phyloP scores from a whole-genome alignment of 768 basidiomycete species.

The Botryobasidium botryosum region DNA sequence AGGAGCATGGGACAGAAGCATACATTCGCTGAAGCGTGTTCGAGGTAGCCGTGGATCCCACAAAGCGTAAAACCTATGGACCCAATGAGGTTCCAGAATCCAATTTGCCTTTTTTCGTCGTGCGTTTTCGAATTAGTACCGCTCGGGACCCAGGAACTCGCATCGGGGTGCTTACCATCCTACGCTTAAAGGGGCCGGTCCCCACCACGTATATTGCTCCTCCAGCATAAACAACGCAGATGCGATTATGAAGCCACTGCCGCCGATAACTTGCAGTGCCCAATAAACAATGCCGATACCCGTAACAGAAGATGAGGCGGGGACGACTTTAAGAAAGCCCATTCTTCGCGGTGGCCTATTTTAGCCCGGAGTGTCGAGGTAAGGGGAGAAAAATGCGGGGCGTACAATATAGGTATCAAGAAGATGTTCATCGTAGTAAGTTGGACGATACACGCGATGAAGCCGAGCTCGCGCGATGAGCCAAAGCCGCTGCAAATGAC shows the following conservation, averaged over 20 bases:
- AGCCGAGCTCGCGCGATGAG: slow-evolving; percentile 30
- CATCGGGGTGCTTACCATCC: slow-evolving; percentile 42
- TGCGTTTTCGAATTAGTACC: neutral
- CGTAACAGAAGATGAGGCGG: slow-evolving; percentile 18
- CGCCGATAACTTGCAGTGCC: slow-evolving; percentile 47
- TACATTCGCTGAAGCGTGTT: too few relatives aligned
- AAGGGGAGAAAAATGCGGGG: slow-evolving; percentile 21
- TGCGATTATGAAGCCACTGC: slow-evolving; percentile 38
- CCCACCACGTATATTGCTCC: slow-evolving; percentile 38
- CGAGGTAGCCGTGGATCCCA: slow-evolving; percentile 40
- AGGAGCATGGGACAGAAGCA: too few relatives aligned
- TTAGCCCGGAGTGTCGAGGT: too few relatives aligned
- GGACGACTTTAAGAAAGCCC: slow-evolving; percentile 27
- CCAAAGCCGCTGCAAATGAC: slow-evolving; percentile 21
- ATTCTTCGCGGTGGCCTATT: slow-evolving; percentile 20
- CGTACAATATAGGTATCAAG: slow-evolving; percentile 32
- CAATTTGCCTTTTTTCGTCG: slow-evolving; percentile 12
- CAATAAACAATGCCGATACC: slow-evolving; percentile 36
- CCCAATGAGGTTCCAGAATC: slow-evolving; percentile 43
- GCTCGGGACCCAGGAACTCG: neutral
- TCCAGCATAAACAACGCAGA: slow-evolving; percentile 34
- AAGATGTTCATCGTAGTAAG: slow-evolving; percentile 40
- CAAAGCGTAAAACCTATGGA: slow-evolving; percentile 40
- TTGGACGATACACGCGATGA: slow-evolving; percentile 34
- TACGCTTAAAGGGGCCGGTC: slow-evolving; percentile 25